These are phyloP conservation scores for Fusarium cyanostomum DNA, from an alignment of 2,329 filamentous ascomycete genomes.

Conservation along the genomic window DNA sequence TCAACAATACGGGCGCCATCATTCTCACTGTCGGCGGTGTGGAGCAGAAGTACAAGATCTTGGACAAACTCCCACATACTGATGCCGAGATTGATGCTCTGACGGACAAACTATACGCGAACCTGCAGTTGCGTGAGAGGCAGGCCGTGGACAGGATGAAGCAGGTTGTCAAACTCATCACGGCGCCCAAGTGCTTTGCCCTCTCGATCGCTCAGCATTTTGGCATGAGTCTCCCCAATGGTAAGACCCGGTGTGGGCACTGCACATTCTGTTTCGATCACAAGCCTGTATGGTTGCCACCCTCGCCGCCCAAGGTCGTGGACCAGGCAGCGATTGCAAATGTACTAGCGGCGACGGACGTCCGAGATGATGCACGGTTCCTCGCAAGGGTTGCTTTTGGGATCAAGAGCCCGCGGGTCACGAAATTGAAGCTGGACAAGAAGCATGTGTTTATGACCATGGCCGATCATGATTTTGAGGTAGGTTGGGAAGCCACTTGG, in stretches of 20 bases:
- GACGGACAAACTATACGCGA: conserved; percentile 57
- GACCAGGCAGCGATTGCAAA: conserved; percentile 52
- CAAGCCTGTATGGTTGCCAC: conserved; percentile 50
- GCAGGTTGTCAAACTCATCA: conserved; percentile 63
- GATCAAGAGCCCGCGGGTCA: conserved; percentile 66
- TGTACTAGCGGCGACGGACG: conserved; percentile 55
- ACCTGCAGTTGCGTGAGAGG: conserved; percentile 62
- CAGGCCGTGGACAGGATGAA: conserved; percentile 61
- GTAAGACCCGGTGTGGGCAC: conserved; percentile 60
- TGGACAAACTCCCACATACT: conserved; percentile 56
- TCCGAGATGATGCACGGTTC: conserved; percentile 66
- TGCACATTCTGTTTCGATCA: conserved; percentile 57
- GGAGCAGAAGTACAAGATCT: conserved; percentile 62
- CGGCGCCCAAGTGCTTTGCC: conserved; percentile 61
- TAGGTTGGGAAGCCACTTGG: conserved; percentile 33
- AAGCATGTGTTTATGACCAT: conserved; percentile 60
- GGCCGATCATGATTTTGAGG: conserved; percentile 63
- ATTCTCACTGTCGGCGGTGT: conserved; percentile 62
- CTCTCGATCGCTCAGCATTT: conserved; percentile 64
- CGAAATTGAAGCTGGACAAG: conserved; percentile 57
- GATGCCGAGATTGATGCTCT: conserved; percentile 55
- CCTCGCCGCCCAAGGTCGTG: conserved; percentile 50
- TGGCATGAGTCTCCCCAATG: conserved; percentile 59
- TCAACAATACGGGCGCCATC: conserved; percentile 60
- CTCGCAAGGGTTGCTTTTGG: conserved; percentile 70